Percentiles rank a stretch among this genome's conserved stretches.
Evolutionary conservation across 2,329 filamentous ascomycete genomes (phyloP).

Genomic region (Canariomyces notabilis): DNA sequence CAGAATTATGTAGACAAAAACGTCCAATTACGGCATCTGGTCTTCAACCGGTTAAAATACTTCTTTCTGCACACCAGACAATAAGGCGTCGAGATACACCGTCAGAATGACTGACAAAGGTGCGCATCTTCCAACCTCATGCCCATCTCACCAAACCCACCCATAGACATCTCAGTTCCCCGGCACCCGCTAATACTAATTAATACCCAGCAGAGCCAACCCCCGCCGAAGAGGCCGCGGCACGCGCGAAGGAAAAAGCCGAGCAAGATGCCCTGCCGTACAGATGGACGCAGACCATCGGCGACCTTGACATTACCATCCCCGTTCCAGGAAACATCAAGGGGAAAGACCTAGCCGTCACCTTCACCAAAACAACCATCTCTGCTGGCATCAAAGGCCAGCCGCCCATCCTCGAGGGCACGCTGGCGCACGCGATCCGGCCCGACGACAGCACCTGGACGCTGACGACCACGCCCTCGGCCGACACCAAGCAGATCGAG

Average conservation of each 20-base stretch:
- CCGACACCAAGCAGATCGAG: slow-evolving; percentile 48
- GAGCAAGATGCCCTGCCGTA: slow-evolving; percentile 92
- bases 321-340: slow-evolving; percentile 78
- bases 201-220: slow-evolving; percentile 41
- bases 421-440: slow-evolving; percentile 72
- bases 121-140: slow-evolving; percentile 13
- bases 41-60: background rate
- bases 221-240: slow-evolving; percentile 53
- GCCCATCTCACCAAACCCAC: background rate
- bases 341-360: slow-evolving; percentile 75
- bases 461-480: slow-evolving; percentile 65
- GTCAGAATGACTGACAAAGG: slow-evolving; percentile 40
- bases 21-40: background rate
- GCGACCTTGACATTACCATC: slow-evolving; percentile 76
- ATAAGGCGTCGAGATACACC: background rate
- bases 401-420: slow-evolving; percentile 79
- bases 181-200: slow-evolving; percentile 21
- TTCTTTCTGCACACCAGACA: background rate
- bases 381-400: slow-evolving; percentile 84
- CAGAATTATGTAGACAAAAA: background rate
- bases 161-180: slow-evolving; percentile 7
- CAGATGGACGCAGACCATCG: slow-evolving; percentile 94
- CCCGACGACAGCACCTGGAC: slow-evolving; percentile 95
- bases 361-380: slow-evolving; percentile 73
- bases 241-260: slow-evolving; percentile 66